phyloP scores from a whole-genome alignment of 2,329 filamentous ascomycete species.

The Thelonectria blattea region DNA sequence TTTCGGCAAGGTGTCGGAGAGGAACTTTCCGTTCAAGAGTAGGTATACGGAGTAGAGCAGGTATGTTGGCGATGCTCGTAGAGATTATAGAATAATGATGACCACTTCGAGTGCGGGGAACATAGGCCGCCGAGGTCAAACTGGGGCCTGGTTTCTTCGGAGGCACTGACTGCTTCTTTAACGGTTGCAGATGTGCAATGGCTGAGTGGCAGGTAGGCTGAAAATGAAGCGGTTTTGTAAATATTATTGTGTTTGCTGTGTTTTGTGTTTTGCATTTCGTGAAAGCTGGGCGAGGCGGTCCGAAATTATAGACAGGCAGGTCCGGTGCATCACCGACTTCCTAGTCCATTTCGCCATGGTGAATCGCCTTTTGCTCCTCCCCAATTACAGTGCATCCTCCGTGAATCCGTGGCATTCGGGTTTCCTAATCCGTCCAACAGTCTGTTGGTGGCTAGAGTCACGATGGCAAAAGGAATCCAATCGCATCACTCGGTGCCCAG shows the following conservation, averaged over 20 bases:
- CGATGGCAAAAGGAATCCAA: conserved; percentile 1
- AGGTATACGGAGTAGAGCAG: not conserved
- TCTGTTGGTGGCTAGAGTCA: not conserved
- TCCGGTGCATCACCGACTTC: too few relatives aligned
- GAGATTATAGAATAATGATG: not conserved
- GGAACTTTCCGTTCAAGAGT: not conserved
- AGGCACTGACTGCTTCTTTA: too few relatives aligned
- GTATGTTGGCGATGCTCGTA: not conserved
- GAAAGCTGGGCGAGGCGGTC: too few relatives aligned
- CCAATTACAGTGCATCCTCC: not conserved
- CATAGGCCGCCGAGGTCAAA: not conserved
- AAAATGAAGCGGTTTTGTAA: not conserved
- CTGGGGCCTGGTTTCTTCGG: not conserved
- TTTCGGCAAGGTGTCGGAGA: not conserved
- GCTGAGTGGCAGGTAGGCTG: not conserved
- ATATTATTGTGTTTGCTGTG: not conserved
- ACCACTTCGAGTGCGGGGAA: not conserved
- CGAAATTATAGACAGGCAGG: too few relatives aligned
- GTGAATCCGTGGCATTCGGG: not conserved
- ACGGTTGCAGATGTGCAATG: not conserved
- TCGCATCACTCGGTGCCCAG: not conserved
- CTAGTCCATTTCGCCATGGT: not conserved
- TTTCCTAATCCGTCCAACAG: not conserved
- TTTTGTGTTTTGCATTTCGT: not conserved
- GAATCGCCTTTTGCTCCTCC: not conserved